Evolutionary conservation across 352 stramenopile genomes (phyloP), one percentile per base, ranked within the genome.

Genomic region (Phytophthora syringae): DNA sequence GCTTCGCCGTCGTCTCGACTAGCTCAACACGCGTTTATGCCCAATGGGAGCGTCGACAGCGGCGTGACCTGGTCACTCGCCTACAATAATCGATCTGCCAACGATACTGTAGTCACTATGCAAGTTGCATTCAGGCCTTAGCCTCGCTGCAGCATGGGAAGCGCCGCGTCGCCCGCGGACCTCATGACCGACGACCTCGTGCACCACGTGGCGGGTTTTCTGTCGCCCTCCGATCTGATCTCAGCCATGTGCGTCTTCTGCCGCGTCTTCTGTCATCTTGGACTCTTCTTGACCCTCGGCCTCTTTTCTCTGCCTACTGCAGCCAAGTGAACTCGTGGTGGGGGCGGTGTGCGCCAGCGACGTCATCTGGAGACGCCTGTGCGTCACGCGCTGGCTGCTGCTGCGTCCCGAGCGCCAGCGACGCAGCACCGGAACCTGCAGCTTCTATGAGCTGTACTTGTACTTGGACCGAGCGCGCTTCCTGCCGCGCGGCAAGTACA

Each of bases 291-390:
- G 2, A 16, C 10, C 56, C 18, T 9, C 11, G 37, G 0, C 36
- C 21, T n/a, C 9, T 51, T 37, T 32, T 32, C 27, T 32, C 27
- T 5, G 2, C 61, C 28, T 43, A n/a, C 9, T 60, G 5, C 43
- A 92, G 80, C 55, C 73, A 75, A 40, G 83, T 90, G 39, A 92
- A 77, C 52, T 58, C 50, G 49, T 88, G 83, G 57, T 92, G 79
- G 79, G 57, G 66, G 10, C 37, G 5, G 74, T 88, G 44, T 86
- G 82, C 25, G 25, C 71, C 20, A 78, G 72, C 49, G 77, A 89
- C 52, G 61, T 69, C 34, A 78, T 89, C 24, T 91, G 82, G 82
- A 66, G 77, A 3, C 59, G 67, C 0, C 76, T 80, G 24, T 87
- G 80, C 62, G 66, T 77, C 40, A 22, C 58, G 4, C 80, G 82